Base-by-base conservation (phyloP, 2,329 filamentous ascomycete genomes). In the Coleophoma cylindrospora region DNA sequence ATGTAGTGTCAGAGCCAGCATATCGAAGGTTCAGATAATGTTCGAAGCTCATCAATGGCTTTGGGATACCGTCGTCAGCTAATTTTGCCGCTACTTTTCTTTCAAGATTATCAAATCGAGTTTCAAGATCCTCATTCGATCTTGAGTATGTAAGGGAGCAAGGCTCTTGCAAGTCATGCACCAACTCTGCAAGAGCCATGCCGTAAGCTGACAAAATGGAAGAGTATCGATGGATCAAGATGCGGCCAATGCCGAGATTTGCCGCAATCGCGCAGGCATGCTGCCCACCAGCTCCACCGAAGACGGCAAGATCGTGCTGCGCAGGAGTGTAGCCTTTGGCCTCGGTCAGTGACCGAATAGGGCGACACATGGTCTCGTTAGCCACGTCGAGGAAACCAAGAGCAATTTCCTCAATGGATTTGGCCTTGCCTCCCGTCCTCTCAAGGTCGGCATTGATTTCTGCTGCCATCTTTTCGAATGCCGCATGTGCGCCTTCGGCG, bases 11-110 rank as follows among this genome's bases (percentile, higher is more conserved):
- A 0, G 90, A 95, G 12, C 91, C 91, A 19, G 89, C 81, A 62
- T 95, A 95, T 50, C 91, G 76, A 83, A 96, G 89, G 65, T 96
- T 95, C 51, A 96, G 80, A 61, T 95, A 96, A 64, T 94, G 87
- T 65, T 95, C 90, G 61, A 91, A 94, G 27, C 27, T 27, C 27
- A 27, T 27, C 9, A 10, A 27, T 3, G 2, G 9, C 27, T 27
- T 27, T 27, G 27, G 27, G 3, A 27, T 10, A 27, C 27, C 27
- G 9, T 27, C 27, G 3, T 27, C 27, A 8, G 27, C 9, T 5
- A 27, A 27, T 27, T 27, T 27, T 27, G 27, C 27, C 27, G 27
- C 27, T 27, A 10, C 27, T 27, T 27, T 27, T 27, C 7, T 27
- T 27, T 27, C 27, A 27, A 27, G 27, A 27, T 27, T 27, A 27